phyloP scores from a whole-genome alignment of 1,284 basidiomycete genomes.

The Cryptococcus floricola region DNA sequence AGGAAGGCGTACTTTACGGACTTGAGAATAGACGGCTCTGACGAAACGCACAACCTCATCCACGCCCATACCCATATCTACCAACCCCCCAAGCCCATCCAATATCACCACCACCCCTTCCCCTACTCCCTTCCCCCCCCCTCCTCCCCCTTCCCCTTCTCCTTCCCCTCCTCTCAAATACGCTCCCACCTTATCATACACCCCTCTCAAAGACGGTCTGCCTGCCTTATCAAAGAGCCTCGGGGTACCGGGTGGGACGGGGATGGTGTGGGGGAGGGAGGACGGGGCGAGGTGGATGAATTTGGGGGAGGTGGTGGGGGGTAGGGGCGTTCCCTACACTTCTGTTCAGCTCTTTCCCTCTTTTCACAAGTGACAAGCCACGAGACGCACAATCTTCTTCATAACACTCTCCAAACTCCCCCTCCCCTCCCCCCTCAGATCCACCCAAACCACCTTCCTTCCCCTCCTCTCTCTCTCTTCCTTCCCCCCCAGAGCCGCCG shows the following conservation, averaged over 20 bases:
- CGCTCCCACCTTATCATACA: constrained; percentile 21
- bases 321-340: constrained; percentile 25
- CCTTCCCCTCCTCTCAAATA: neutral
- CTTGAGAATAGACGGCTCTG: constrained; percentile 25
- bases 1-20: constrained; percentile 15
- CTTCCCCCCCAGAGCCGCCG: constrained; percentile 21
- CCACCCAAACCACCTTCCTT: constrained; percentile 36
- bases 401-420: constrained; percentile 32
- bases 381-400: constrained; percentile 37
- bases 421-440: constrained; percentile 35
- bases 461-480: too few species aligned
- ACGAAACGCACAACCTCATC: constrained; percentile 31
- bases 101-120: constrained; percentile 31
- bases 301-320: constrained; percentile 9
- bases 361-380: neutral
- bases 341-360: constrained; percentile 3
- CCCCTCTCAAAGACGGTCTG: constrained; percentile 19
- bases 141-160: neutral
- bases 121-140: neutral
- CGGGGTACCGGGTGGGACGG: constrained; percentile 3
- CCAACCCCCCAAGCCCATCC: constrained; percentile 40
- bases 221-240: constrained; percentile 23
- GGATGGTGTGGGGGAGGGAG: constrained; percentile 16
- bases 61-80: constrained; percentile 28
- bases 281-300: constrained; percentile 31